A percentile compares a stretch with the other conserved stretches of the same genome.
Conservation (phyloP, 1,139 yeast genomes). For the Saccharomyces pastorianus region DNA sequence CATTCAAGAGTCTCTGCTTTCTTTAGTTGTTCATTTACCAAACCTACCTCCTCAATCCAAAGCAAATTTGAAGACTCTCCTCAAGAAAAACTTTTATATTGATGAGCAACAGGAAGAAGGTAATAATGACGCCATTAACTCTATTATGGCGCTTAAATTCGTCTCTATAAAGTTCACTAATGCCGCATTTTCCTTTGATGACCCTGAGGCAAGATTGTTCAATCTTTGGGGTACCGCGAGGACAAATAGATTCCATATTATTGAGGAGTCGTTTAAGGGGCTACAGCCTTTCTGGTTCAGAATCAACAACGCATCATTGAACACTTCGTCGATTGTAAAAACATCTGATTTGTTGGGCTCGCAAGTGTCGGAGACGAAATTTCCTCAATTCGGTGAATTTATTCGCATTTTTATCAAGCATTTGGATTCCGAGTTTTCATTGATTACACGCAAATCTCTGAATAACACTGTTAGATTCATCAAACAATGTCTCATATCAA, state of each 20-base stretch:
- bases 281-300: constrained; percentile 61
- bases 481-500: constrained; percentile 53
- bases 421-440: constrained; percentile 16
- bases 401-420: constrained; percentile 31
- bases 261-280: constrained; percentile 79
- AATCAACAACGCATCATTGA: constrained; percentile 37
- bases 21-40: constrained; percentile 47
- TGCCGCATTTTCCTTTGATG: constrained; percentile 57
- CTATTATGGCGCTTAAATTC: constrained; percentile 42
- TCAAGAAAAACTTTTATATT: constrained; percentile 37
- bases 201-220: constrained; percentile 58
- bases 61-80: constrained; percentile 37
- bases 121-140: constrained; percentile 19
- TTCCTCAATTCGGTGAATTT: constrained; percentile 39
- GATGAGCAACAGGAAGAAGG: constrained; percentile 15
- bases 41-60: constrained; percentile 37
- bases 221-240: constrained; percentile 59
- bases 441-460: constrained; percentile 33
- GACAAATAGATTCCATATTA: constrained; percentile 56
- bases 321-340: constrained; percentile 31
- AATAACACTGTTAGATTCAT: constrained; percentile 42
- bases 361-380: constrained; percentile 32
- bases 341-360: constrained; percentile 40
- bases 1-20: constrained; percentile 65
- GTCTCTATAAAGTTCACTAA: constrained; percentile 61